These are phyloP conservation scores for Pseudogymnoascus sp. DNA, from an alignment of 2,329 filamentous ascomycete species.

Conservation along the genomic window DNA sequence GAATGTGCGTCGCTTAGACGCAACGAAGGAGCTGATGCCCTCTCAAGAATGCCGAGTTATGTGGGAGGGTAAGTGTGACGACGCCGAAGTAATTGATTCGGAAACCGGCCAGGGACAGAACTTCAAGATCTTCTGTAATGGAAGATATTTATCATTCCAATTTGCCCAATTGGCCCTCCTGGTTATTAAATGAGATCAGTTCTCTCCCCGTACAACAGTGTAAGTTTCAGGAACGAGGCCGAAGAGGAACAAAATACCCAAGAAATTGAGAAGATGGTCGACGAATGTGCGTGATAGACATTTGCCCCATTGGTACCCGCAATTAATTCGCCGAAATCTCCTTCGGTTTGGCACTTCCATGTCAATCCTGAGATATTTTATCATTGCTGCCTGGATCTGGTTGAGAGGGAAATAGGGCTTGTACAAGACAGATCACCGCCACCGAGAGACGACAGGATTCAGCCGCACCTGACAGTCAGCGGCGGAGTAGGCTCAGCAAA, in stretches of 20 bases:
- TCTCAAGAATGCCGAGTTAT: neutral
- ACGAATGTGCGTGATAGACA: neutral
- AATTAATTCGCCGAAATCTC: neutral
- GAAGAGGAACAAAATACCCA: conserved; percentile 4
- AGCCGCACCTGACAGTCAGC: conserved; percentile 6
- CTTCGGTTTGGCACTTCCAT: neutral
- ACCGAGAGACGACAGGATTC: neutral
- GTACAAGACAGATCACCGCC: neutral
- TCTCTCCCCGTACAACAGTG: neutral
- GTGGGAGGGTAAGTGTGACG: neutral
- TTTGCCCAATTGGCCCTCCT: neutral
- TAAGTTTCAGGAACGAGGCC: neutral
- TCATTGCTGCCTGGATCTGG: conserved; percentile 8
- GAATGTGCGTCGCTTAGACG: neutral
- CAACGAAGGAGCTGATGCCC: neutral
- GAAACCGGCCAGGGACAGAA: neutral
- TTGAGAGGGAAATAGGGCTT: conserved; percentile 7
- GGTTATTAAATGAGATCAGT: conserved; percentile 1
- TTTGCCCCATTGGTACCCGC: conserved; percentile 8
- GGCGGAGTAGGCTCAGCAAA: conserved; percentile 16
- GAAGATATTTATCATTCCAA: neutral
- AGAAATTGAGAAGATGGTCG: conserved; percentile 12
- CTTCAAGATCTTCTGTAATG: neutral
- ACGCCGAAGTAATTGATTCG: neutral
- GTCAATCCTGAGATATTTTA: conserved; percentile 11